Conservation (phyloP, 2,329 filamentous ascomycete species). For the Plectosphaerella plurivora region DNA sequence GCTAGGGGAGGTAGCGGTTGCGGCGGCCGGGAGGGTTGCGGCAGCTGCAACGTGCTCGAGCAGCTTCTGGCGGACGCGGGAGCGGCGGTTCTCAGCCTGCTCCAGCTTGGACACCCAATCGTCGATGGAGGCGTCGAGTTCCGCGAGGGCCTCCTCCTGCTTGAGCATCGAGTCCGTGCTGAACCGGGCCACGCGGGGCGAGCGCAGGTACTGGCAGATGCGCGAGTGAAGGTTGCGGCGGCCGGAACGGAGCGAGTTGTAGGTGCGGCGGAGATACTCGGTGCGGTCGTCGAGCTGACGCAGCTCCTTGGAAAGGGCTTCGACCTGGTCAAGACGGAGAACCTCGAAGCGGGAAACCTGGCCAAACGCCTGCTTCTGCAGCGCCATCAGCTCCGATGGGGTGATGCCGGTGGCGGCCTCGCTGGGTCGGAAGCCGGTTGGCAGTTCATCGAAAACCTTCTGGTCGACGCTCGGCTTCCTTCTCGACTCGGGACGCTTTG, state of each 20-base stretch:
- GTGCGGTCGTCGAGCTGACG: constrained; percentile 72
- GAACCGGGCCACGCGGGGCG: constrained; percentile 65
- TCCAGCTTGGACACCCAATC: constrained; percentile 80
- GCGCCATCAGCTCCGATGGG: constrained; percentile 39
- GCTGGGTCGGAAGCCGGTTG: constrained; percentile 49
- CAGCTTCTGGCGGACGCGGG: constrained; percentile 71
- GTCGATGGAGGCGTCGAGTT: constrained; percentile 73
- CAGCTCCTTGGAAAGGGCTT: constrained; percentile 51
- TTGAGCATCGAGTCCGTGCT: constrained; percentile 71
- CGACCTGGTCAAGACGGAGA: constrained; percentile 55
- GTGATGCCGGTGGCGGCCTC: constrained; percentile 47
- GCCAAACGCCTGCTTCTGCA: constrained; percentile 57
- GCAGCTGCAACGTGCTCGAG: constrained; percentile 78
- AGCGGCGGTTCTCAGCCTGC: constrained; percentile 71
- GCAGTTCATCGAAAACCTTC: constrained; percentile 56
- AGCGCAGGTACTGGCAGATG: constrained; percentile 73
- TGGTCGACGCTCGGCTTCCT: constrained; percentile 47
- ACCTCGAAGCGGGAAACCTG: constrained; percentile 63
- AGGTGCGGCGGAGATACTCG: constrained; percentile 73
- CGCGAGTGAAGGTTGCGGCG: constrained; percentile 72
- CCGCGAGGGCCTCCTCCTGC: constrained; percentile 74
- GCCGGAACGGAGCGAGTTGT: constrained; percentile 69
- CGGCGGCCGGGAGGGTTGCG: constrained; percentile 41
- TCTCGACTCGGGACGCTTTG: constrained; percentile 36
- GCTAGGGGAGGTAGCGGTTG: constrained; percentile 20